Evolutionary conservation across 495 filamentous ascomycete genomes (phyloP).

Genomic region (Zalerion maritima): DNA sequence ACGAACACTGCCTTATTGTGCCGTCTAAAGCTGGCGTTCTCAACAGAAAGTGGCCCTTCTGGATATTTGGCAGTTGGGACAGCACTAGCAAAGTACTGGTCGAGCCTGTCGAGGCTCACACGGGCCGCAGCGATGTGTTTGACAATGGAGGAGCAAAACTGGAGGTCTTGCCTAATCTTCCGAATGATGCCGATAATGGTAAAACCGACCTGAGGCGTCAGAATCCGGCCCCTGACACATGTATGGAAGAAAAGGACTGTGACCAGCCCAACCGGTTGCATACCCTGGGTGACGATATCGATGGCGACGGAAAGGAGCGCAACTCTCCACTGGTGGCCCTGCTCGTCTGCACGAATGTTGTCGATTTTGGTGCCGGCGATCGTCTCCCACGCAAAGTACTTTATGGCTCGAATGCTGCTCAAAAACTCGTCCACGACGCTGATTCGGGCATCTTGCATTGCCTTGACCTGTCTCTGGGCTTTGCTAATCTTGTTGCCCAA

Average conservation of each 20-base stretch:
- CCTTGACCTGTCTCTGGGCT: conserved; percentile 27
- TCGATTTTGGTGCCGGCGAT: conserved; percentile 26
- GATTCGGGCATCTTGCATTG: conserved; percentile 34
- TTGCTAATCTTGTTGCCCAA: conserved; percentile 25
- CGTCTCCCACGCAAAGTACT: conserved; percentile 39
- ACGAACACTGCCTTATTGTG: conserved; percentile 28
- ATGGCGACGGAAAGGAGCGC: conserved; percentile 22
- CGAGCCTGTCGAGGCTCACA: conserved; percentile 31
- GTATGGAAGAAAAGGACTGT: conserved; percentile 29
- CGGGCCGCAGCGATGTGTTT: conserved; percentile 23
- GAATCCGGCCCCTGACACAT: conserved; percentile 23
- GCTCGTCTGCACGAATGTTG: conserved; percentile 26
- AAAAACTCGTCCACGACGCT: conserved; percentile 35
- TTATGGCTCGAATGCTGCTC: conserved; percentile 32
- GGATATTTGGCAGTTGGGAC: conserved; percentile 25
- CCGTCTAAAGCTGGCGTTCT: conserved; percentile 30
- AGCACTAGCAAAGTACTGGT: conserved; percentile 29
- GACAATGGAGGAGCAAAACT: conserved; percentile 24
- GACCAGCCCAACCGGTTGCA: conserved; percentile 28
- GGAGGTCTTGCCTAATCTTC: conserved; percentile 26
- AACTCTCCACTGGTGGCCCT: conserved; percentile 30
- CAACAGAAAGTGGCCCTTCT: conserved; percentile 23
- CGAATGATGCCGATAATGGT: conserved; percentile 31
- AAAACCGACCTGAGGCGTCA: conserved; percentile 33
- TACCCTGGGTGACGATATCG: conserved; percentile 18